Evolutionary conservation across 192 early-diverging fungal species (phyloP), one percentile per base, ranked within the genome.

Genomic region (Coemansia sp.): DNA sequence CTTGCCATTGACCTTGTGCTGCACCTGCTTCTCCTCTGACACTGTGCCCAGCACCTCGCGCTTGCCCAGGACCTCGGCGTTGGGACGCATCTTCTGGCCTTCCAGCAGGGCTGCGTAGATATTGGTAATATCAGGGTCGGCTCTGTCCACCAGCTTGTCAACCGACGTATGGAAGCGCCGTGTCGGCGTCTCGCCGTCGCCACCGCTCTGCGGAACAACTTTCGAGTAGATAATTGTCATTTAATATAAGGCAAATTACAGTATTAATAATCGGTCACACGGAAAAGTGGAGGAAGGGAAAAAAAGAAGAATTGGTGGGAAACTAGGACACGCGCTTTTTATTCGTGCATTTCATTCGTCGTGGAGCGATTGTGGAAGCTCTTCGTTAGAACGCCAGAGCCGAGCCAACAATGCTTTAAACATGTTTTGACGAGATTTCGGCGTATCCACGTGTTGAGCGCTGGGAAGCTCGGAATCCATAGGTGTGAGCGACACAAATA

Each of bases 401-500:
- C 36, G 40, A 4, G 60, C n/a, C 47, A 79, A 63, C 42, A 73
- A 2, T 14, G 67, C n/a, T 42, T 66, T 69, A 53, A 79, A 69
- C 34, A 73, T 70, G 46, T 70, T 79, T 49, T 68, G 69, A 1
- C 74, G 60, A 20, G 9, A 58, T 48, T 66, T 61, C 9, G 54
- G 9, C 6, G 55, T 20, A 10, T 28, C 58, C 31, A n/a, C 48
- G 28, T 36, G 25, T 18, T 58, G 63, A 2, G 94, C 91, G 63
- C 90, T 66, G 4, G 76, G 76, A 25, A 79, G 64, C 60, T 66
- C 34, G 1, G 67, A 15, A 9, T 79, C 76, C 8, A 56, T 37
- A 0, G 76, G 76, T 54, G 56, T 93, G 52, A 96, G 82, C 37
- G 92, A 94, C 64, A 98, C 89, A 64, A 98, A 95, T 70, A 92